These are phyloP conservation scores for Oryza australiensis DNA, from an alignment of 176 grass and related monocot species.

Conservation along the genomic window DNA sequence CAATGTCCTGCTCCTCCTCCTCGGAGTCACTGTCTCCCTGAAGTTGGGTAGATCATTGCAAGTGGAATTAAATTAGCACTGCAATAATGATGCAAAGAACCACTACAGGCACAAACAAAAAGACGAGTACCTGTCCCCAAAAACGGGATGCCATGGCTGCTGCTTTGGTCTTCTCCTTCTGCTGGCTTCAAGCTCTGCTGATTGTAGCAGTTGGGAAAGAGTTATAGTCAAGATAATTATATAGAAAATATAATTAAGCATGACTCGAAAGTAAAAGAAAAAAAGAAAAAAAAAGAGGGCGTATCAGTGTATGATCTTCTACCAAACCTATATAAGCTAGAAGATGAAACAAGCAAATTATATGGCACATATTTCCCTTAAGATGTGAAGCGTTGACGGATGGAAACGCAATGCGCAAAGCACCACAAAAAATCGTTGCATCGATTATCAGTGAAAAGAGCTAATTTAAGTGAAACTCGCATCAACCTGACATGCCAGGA, in stretches of 20 bases:
- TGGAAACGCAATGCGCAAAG: too few species aligned
- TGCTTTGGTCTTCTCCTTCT: constrained; percentile 11
- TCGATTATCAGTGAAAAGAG: too few species aligned
- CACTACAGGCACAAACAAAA: not conserved
- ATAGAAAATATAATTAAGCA: not conserved
- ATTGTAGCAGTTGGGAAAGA: not conserved
- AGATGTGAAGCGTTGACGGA: too few species aligned
- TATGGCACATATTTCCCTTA: too few species aligned
- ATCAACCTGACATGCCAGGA: too few species aligned
- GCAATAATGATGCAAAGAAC: not conserved
- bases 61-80: constrained; percentile 5
- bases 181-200: constrained; percentile 14
- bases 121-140: constrained; percentile 60
- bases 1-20: constrained; percentile 65
- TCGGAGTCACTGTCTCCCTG: constrained; percentile 87
- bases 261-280: not conserved
- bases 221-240: not conserved
- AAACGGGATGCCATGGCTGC: constrained; percentile 80
- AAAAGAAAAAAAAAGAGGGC: too few species aligned
- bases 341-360: too few species aligned
- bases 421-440: too few species aligned
- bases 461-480: too few species aligned
- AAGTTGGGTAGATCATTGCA: not conserved
- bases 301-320: too few species aligned
- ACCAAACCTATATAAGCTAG: too few species aligned